phyloP scores from a whole-genome alignment of 192 early-diverging fungal genomes.

The Thamnidium elegans region DNA sequence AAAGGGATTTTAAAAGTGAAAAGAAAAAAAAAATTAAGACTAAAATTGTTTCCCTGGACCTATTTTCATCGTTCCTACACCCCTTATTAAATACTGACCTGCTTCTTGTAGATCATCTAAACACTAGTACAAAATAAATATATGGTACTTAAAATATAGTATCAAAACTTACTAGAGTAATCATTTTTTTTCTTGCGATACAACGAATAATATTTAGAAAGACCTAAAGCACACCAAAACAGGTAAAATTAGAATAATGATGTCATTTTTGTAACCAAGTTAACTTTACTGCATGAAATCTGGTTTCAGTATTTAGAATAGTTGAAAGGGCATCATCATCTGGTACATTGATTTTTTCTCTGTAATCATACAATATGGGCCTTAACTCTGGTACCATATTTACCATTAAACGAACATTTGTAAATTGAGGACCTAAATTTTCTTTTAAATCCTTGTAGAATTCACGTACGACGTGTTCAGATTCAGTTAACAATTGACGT shows the following conservation, averaged over 20 bases:
- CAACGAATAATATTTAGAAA: conserved; percentile 26
- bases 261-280: too few relatives aligned
- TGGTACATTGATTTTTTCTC: background rate
- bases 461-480: conserved; percentile 15
- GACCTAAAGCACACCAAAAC: conserved; percentile 1
- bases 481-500: conserved; percentile 24
- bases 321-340: conserved; percentile 5
- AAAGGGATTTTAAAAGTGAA: too few relatives aligned
- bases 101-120: conserved; percentile 35
- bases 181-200: conserved; percentile 25
- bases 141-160: background rate
- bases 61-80: background rate
- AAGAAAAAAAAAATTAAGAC: background rate
- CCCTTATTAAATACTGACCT: conserved; percentile 9
- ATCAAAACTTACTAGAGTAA: conserved; percentile 21
- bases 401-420: conserved; percentile 21
- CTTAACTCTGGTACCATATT: conserved; percentile 29
- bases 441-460: conserved; percentile 23
- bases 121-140: conserved; percentile 8
- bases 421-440: conserved; percentile 27
- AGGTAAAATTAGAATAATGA: too few relatives aligned
- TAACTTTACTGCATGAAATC: conserved; percentile 28
- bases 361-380: conserved; percentile 9
- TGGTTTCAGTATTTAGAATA: conserved; percentile 13
- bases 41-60: background rate